Base-by-base conservation (phyloP, 1,284 basidiomycete species). In the Sporisorium graminicola region DNA sequence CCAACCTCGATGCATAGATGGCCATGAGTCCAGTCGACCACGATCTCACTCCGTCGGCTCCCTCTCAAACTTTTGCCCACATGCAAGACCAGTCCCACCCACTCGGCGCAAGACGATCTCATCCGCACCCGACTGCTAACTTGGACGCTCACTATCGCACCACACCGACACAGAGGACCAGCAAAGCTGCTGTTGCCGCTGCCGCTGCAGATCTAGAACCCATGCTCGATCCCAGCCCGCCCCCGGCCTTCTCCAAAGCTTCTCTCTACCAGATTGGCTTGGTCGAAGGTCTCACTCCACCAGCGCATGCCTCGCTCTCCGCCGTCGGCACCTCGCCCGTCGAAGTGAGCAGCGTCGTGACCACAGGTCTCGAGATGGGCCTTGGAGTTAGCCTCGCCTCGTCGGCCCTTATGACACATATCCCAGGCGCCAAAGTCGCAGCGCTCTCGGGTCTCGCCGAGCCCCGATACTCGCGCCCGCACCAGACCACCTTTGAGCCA, bases 301-400 rank as follows among this genome's bases (percentile, higher is more conserved):
- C 76, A 16, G 56, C 75, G 18, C 52, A 53, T 33, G 44, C 59
- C 14, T 50, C 58, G 5, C 43, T 60, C 56, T 57, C 72, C 47
- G 67, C 62, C 37, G 53, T 64, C 24, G 64, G 63, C 55, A 68
- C 67, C 1, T 63, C 60, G 16, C 66, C 67, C 20, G 50, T 60
- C 43, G 58, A 71, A 51, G 62, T 71, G 46, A 74, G 70, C 70
- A 80, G 75, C 62, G 77, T 79, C 22, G 80, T 81, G 35, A 57
- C 70, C 33, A 58, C 75, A 35, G 80, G 80, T 20, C 73, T 81
- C 51, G 76, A 78, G 55, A 78, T 81, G 78, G 80, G 80, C 14
- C 68, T 81, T 9, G 79, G 78, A 24, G 76, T 73, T 16, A 66
- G 62, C 50, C 73, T 81, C 18, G 72, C 77, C 31, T 52, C 78